These are phyloP conservation scores for Emiliania huxleyi DNA, from an alignment of 78 protist species.

Conservation along the genomic window DNA sequence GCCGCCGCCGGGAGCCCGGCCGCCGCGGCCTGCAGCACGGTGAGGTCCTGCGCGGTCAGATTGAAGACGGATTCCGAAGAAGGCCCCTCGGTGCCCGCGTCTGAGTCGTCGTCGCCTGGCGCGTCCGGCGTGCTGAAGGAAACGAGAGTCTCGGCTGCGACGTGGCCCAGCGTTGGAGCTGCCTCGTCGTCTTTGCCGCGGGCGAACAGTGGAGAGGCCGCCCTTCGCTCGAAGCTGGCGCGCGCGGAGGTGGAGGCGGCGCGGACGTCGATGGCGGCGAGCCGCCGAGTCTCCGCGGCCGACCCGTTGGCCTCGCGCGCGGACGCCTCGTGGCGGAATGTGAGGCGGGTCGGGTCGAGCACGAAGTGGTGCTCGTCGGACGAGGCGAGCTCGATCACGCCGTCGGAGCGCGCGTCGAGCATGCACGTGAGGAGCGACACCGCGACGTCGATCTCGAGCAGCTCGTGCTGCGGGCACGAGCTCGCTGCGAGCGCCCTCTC, in stretches of 20 bases:
- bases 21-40: neutral
- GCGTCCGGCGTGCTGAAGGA: too few relatives aligned
- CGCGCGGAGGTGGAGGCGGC: too few relatives aligned
- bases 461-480: neutral
- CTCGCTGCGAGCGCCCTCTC: neutral
- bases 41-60: neutral
- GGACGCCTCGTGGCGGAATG: neutral
- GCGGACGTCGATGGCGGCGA: neutral
- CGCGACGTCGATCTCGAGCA: neutral
- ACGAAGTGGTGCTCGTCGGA: neutral
- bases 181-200: too few relatives aligned
- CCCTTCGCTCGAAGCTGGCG: too few relatives aligned
- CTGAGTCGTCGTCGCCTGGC: neutral
- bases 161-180: neutral
- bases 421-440: neutral
- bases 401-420: neutral
- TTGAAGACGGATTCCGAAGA: neutral
- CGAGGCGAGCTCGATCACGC: neutral
- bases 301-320: neutral
- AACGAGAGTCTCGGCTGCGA: neutral
- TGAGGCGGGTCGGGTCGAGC: neutral
- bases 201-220: too few relatives aligned
- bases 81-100: too few relatives aligned
- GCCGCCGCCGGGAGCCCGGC: neutral
- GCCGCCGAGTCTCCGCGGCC: neutral